Evolutionary conservation across 2,329 filamentous ascomycete genomes (phyloP), one percentile per base, ranked within the genome.

Genomic region (Colletotrichum sp.): DNA sequence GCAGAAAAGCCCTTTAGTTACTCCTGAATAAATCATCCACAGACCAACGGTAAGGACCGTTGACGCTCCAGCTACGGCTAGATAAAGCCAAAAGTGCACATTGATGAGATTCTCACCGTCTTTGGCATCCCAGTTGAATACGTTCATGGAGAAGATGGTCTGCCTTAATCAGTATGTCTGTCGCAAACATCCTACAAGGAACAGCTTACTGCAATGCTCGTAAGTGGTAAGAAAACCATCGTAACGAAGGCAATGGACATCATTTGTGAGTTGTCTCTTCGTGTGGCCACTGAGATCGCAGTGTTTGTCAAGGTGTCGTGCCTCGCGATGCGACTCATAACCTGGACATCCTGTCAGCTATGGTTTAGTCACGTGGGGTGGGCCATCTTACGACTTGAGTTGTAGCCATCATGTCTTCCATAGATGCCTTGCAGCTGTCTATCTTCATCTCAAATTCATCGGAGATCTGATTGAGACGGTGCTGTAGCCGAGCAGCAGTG

Each of bases 181-280:
- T 18, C 2, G 18, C 3, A 44, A 44, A 10, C 16, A 12, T 6
- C 0, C 8, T 10, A 44, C 5, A 0, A 44, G 5, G 18, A 10
- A n/a, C 2, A 10, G 39, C 39, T 44, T 12, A 44, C 39, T 9
- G 39, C 39, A 44, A 44, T 44, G 18, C 39, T 44, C 3, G 39
- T 44, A 5, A 44, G 39, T 6, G 39, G 39, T 1, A 44, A n/a
- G 18, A 44, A 44, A 3, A 44, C 3, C 39, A 44, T 44, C 2
- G 39, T 44, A 1, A 44, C 39, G 3, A 44, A 44, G 2, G 18
- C 39, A 6, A 44, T 44, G 5, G 39, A 44, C 39, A 6, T 6
- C 39, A 44, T 44, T n/a, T 44, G 39, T 3, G 39, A 44, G 39
- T 44, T 44, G 18, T 44, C 39, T 3, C 39, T 6, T 44, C 39